These are phyloP conservation scores for Cinchona pubescens DNA, from an alignment of 257 asterid species.

Conservation along the genomic window DNA sequence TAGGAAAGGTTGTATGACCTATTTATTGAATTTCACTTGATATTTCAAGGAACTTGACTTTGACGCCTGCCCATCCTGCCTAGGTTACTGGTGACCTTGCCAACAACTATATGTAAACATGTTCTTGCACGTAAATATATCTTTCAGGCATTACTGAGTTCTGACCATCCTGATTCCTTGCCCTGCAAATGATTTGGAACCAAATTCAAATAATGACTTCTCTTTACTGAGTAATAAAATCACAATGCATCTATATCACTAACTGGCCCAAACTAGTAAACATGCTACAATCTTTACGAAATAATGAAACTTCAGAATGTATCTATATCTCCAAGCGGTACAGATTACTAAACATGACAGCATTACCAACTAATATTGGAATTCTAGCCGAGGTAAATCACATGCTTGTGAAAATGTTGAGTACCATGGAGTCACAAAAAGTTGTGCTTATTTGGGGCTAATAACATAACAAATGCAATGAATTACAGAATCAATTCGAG, in stretches of 20 bases:
- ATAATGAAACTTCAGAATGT: not conserved
- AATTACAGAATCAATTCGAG: not conserved
- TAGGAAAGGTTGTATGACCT: not conserved
- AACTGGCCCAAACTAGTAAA: not conserved
- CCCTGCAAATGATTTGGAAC: not conserved
- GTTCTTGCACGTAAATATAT: not conserved
- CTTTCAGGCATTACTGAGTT: not conserved
- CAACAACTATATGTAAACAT: not conserved
- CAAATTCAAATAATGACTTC: not conserved
- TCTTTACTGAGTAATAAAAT: not conserved
- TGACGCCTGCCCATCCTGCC: not conserved
- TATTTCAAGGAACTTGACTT: not conserved
- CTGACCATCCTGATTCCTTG: not conserved
- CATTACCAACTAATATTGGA: not conserved
- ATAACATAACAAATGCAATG: not conserved
- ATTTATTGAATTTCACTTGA: not conserved
- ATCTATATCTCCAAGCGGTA: not conserved
- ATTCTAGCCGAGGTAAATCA: not conserved
- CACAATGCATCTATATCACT: not conserved
- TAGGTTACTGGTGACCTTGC: too few species aligned
- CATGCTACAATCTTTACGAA: not conserved
- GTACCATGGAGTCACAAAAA: not conserved
- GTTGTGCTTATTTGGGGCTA: not conserved
- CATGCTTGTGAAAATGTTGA: not conserved
- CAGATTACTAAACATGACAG: not conserved